Conservation (phyloP, 371 early-diverging fungal species). For the Rhizopus microsporus region DNA sequence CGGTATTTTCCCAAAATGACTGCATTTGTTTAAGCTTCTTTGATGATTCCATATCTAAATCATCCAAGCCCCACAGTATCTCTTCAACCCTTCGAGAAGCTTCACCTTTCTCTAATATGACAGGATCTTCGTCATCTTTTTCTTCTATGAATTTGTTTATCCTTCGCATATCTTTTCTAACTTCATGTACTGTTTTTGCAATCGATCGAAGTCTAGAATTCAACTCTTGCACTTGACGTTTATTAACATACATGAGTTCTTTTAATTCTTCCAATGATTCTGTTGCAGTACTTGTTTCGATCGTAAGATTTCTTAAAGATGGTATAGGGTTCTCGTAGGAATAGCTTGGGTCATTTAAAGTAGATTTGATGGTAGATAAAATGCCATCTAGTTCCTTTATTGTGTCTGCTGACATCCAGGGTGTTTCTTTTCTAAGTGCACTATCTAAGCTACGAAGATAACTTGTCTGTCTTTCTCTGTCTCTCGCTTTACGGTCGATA, state of each 20-base stretch:
- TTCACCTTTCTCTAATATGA: slow-evolving; percentile 53
- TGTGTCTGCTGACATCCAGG: slow-evolving; percentile 40
- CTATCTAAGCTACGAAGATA: slow-evolving; percentile 41
- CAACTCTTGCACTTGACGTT: slow-evolving; percentile 50
- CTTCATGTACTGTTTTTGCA: slow-evolving; percentile 56
- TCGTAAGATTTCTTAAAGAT: slow-evolving; percentile 32
- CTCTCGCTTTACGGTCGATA: slow-evolving; percentile 44
- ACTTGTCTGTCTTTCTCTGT: slow-evolving; percentile 50
- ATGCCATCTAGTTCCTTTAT: slow-evolving; percentile 38
- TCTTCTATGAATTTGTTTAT: slow-evolving; percentile 52
- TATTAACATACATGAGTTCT: slow-evolving; percentile 56
- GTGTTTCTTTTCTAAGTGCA: slow-evolving; percentile 40
- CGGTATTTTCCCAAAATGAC: slow-evolving; percentile 40
- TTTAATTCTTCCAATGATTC: slow-evolving; percentile 55
- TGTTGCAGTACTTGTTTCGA: slow-evolving; percentile 44
- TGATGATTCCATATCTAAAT: slow-evolving; percentile 42
- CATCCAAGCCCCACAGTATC: slow-evolving; percentile 58
- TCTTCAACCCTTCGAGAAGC: slow-evolving; percentile 51
- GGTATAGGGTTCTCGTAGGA: slow-evolving; percentile 49
- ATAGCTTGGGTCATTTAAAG: slow-evolving; percentile 39
- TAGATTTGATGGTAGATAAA: slow-evolving; percentile 34
- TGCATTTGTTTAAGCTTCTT: slow-evolving; percentile 47
- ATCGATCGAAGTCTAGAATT: slow-evolving; percentile 47
- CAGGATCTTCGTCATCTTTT: slow-evolving; percentile 53
- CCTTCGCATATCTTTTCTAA: slow-evolving; percentile 52